Percentiles rank a stretch among this genome's conserved stretches.
Conservation (phyloP, 208 protist genomes). For the Spongospora subterranea region DNA sequence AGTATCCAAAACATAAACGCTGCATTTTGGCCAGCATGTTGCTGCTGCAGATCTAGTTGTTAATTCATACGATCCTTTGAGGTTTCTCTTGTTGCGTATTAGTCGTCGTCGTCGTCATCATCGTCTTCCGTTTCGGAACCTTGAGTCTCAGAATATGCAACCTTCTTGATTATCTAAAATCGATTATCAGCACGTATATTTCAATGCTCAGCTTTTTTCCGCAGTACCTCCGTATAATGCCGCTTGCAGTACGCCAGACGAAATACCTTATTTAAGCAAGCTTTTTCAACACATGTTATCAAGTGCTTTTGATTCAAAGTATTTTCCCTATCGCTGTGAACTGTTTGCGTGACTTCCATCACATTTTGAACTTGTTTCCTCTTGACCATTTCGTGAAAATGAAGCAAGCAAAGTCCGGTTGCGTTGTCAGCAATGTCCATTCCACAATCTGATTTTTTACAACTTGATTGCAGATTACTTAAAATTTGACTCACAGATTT, state of each 20-base stretch:
- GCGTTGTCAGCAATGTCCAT: neutral
- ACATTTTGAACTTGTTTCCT: neutral
- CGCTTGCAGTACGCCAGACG: constrained; percentile 31
- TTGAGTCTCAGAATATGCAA: neutral
- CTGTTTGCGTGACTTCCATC: neutral
- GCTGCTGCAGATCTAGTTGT: neutral
- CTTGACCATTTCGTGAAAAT: neutral
- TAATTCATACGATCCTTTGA: neutral
- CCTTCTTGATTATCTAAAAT: neutral
- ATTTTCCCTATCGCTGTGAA: neutral
- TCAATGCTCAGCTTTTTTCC: constrained; percentile 38
- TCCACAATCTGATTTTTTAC: neutral
- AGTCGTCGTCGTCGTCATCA: neutral
- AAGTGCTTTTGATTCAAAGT: neutral
- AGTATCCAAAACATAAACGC: neutral
- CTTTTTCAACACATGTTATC: neutral
- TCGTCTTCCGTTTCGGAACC: neutral
- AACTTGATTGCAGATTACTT: neutral
- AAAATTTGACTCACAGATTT: neutral
- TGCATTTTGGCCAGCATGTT: neutral
- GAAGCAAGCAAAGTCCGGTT: neutral
- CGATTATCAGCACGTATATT: too few relatives aligned
- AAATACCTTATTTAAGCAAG: neutral
- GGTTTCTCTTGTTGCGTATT: neutral
- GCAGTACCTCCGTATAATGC: constrained; percentile 39